Evolutionary conservation across 2,329 filamentous ascomycete species (phyloP).

Genomic region (Teratosphaeria destructans): DNA sequence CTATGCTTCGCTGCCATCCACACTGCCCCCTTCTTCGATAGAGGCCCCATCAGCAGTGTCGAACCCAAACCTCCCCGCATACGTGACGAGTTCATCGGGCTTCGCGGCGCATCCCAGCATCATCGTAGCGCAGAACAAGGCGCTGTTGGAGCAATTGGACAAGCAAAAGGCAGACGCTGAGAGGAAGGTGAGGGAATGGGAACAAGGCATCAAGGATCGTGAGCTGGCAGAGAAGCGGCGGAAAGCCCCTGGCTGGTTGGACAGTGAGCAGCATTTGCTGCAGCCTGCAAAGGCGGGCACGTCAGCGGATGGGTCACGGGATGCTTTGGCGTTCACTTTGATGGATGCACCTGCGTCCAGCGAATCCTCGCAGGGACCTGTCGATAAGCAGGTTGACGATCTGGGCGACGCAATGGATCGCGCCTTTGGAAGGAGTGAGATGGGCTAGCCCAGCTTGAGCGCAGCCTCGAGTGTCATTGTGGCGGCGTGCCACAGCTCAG

Average conservation of each 20-base stretch:
- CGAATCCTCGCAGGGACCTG: background rate
- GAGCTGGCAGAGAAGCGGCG: conserved; percentile 71
- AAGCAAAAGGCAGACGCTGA: conserved; percentile 59
- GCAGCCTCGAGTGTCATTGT: background rate
- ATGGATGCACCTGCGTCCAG: conserved; percentile 15
- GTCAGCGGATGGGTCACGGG: background rate
- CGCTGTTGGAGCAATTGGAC: conserved; percentile 64
- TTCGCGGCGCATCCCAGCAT: conserved; percentile 79
- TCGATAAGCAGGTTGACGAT: conserved; percentile 20
- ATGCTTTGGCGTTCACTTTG: conserved; percentile 11
- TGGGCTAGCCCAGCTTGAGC: conserved; percentile 10
- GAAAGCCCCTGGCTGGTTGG: conserved; percentile 71
- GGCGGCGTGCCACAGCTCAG: background rate
- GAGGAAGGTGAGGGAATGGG: conserved; percentile 56
- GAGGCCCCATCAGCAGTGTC: conserved; percentile 31
- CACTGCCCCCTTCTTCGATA: conserved; percentile 64
- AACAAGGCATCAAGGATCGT: conserved; percentile 52
- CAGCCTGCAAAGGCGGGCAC: conserved; percentile 48
- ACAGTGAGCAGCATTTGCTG: conserved; percentile 59
- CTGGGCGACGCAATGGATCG: conserved; percentile 27
- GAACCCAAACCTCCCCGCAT: conserved; percentile 43
- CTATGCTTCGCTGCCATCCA: conserved; percentile 81
- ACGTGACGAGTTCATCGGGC: conserved; percentile 64
- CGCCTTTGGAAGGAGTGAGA: conserved; percentile 25
- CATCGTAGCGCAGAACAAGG: conserved; percentile 71